Conservation (phyloP, 345 rosid species). For the Syzygium jambos region DNA sequence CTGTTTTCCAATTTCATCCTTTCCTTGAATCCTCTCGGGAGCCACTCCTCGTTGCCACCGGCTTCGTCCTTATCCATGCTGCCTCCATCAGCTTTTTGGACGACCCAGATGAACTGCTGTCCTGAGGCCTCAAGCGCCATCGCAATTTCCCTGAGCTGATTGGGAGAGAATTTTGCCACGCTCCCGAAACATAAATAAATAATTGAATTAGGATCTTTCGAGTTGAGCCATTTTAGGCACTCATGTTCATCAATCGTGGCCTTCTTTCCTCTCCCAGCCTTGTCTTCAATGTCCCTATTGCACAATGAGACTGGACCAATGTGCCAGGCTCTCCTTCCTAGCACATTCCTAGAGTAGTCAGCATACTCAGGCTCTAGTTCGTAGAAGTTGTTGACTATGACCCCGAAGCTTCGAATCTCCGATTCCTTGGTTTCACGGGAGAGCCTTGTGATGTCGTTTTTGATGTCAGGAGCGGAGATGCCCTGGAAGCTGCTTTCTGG, state of each 20-base stretch:
- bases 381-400: no score
- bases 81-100: neutral
- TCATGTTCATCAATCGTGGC: conserved; percentile 19
- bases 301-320: conserved; percentile 9
- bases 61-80: neutral
- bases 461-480: no score
- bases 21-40: conserved; percentile 28
- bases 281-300: conserved; percentile 2
- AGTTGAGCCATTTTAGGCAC: conserved; percentile 30
- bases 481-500: no score
- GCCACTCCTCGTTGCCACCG: conserved; percentile 28
- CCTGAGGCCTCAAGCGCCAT: conserved; percentile 26
- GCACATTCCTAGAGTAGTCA: conserved; percentile 1
- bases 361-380: conserved; percentile 12
- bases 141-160: conserved; percentile 31
- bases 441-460: no score
- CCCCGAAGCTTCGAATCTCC: no score
- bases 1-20: conserved; percentile 11
- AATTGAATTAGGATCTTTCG: conserved; percentile 23
- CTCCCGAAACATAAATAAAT: conserved; percentile 40
- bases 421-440: no score
- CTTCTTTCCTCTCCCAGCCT: conserved; percentile 19
- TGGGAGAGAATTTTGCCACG: conserved; percentile 6
- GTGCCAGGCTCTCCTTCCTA: conserved; percentile 4
- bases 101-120: conserved; percentile 44